Base-by-base conservation (phyloP, 2,329 filamentous ascomycete genomes). In the Colletotrichum sp. region DNA sequence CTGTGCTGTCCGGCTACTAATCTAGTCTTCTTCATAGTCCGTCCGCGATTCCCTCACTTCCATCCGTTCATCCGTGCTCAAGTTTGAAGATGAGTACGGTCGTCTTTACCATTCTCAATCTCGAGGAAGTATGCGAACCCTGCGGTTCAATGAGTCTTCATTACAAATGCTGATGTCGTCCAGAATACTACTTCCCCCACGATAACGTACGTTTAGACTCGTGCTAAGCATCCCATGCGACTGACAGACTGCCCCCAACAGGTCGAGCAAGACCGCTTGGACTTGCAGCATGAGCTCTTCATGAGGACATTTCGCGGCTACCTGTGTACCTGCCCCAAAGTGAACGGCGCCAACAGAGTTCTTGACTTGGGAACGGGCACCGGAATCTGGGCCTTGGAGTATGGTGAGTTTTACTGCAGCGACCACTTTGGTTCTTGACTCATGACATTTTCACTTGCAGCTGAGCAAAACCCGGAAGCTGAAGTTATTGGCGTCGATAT, bases 221-320 rank as follows among this genome's bases (percentile, higher is more conserved):
- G 0, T 62, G 24, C 13, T 9, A 6, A 8, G 21, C 2, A 28
- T 64, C 5, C 6, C 0, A 6, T 12, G 13, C 1, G 7, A 21
- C 32, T 68, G 0, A 30, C 59, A 8, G 15, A 4, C 39, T 1
- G 1, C 21, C 5, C 26, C 26, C 26, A 6, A 21, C 32, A 75
- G 72, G 63, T 67, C 4, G 72, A 75, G 55, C 72, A 75, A 75
- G 72, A 75, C 10, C 62, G 72, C 6, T 60, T 74, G 80, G 84
- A 86, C 69, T 75, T 86, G 3, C 84, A 86, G 77, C 85, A 86
- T 68, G 81, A 85, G 39, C 77, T 85, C 0, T 84, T 83, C 39
- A 55, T 78, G 1, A 77, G 86, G 6, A 85, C 83, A 0, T 79
- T 84, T 8, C 79, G 81, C 3, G 81, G 81, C 4, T 81, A 82